These are phyloP conservation scores for Fraxinus albicans DNA, from an alignment of 305 asterid species.

Conservation along the genomic window DNA sequence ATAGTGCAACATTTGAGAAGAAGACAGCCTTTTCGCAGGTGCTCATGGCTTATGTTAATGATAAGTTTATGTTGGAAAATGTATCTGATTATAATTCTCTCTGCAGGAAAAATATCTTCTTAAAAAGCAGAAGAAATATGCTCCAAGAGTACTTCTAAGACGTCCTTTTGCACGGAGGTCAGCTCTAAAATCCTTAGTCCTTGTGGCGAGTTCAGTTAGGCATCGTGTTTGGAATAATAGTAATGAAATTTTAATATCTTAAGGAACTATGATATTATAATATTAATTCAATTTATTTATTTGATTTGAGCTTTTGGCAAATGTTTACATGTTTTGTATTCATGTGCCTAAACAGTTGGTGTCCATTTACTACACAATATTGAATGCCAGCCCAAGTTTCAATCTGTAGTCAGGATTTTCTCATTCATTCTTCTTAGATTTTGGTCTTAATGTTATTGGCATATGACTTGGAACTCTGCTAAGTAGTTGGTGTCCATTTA, in stretches of 20 bases:
- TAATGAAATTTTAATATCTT: not conserved
- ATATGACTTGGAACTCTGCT: not conserved
- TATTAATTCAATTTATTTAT: not conserved
- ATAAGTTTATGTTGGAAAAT: conserved; percentile 5
- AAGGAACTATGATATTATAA: not conserved
- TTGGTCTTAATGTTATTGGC: not conserved
- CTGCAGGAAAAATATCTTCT: conserved; percentile 84
- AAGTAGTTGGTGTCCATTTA: not conserved
- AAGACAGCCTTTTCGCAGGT: conserved; percentile 95
- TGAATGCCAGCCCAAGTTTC: not conserved
- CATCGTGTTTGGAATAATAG: not conserved
- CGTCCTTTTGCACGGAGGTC: conserved; percentile 92
- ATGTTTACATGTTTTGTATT: not conserved
- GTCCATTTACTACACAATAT: not conserved
- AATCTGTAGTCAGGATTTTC: no score
- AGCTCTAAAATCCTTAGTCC: conserved; percentile 8
- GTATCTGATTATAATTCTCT: conserved; percentile 24
- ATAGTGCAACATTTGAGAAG: conserved; percentile 88
- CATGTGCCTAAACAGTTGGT: not conserved
- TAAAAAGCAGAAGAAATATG: conserved; percentile 93
- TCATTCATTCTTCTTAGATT: no score
- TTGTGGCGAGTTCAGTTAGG: not conserved
- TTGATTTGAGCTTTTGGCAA: not conserved
- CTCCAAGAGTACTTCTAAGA: conserved; percentile 80
- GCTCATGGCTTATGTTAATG: conserved; percentile 6